Evolutionary conservation across 116 monocot species (phyloP), one percentile per base, ranked within the genome.

Genomic region (Iris pallida): DNA sequence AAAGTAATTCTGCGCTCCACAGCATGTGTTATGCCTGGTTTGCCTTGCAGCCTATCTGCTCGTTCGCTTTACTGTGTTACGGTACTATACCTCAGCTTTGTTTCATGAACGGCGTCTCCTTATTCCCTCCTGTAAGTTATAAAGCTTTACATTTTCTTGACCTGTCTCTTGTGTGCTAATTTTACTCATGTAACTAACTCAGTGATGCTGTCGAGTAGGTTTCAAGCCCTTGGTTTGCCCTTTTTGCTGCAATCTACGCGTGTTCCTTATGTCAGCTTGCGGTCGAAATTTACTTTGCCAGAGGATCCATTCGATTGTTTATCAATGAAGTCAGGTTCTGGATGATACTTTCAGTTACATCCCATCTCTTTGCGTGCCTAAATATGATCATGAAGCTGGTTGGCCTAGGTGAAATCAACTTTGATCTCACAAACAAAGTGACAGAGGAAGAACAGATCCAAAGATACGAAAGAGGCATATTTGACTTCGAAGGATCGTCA

Each of bases 391-490:
- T 53, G 40, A 68, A 75, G n/a, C 20, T 75, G 16, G 0, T 75
- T 20, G 66, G 75, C 57, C 16, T 53, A 7, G 7, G 49, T 7
- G 40, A 11, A 17, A 18, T 67, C 17, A 40, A 75, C 42, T 75
- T 75, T 43, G 75, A 75, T n/a, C 41, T 75, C 42, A 75, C 75
- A 46, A 68, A 68, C 51, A 75, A 75, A 47, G 68, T 15, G 10
- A 9, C 55, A 9, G 51, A 61, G 42, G 68, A 68, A 64, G 42
- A 9, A 8, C 73, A 73, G 48, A 53, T 64, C 46, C 47, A 49
- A 49, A 51, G 46, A 68, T 75, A 61, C 10, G 8, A 75, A 44
- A 41, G 60, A 3, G 75, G 68, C 14, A 41, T 68, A 17, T 75
- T 75, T 11, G 75, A 75, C 42, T 75, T 75, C 13, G 45, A 51